Evolutionary conservation across 2,329 filamentous ascomycete species (phyloP), one percentile per base, ranked within the genome.

Genomic region (Diaporthe nobilis): DNA sequence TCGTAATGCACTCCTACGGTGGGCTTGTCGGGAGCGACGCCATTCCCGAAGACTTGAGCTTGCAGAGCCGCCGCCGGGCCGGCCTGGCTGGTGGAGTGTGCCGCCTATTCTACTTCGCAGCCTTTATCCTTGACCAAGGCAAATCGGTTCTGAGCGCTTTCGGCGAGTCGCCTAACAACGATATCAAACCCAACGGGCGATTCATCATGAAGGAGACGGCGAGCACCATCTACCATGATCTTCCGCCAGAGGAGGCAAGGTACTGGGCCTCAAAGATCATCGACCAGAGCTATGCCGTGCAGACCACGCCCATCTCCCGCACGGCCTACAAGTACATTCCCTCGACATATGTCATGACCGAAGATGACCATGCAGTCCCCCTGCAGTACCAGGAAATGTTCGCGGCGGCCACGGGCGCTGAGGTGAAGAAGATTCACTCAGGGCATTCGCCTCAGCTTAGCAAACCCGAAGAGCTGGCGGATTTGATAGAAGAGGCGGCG

Each of bases 1-100:
- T 80, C 8, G 57, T 80, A 1, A 79, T 80, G 78, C 80, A 81
- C 74, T 81, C 80, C 4, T 81, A 79, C 39, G 79, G 80, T 22
- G 80, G 80, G 3, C 75, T 80, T 3, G 77, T 80, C 5, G 77
- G 80, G n/a, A 77, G 70, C 22, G 77, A 81, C 58, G 80, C 77
- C 9, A 71, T 79, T 0, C 51, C 74, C 5, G 68, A 79, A 57
- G 75, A 78, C 2, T 58, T 80, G 31, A 78, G 53, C 17, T 72
- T 71, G 13, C 39, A 34, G n/a, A 71, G 73, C 42, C 78, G 80
- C 20, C n/a, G 72, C 20, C 47, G 28, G 7, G 37, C 49, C 5
- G 77, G 77, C 17, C 63, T 78, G 17, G 3, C 28, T 3, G 77
- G 79, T 37, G 78, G 78, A 12, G 78, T 80, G 13, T 37, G 75